Evolutionary conservation across 441 rosid species (phyloP), one percentile per base, ranked within the genome.

Genomic region (Capsella rubella): DNA sequence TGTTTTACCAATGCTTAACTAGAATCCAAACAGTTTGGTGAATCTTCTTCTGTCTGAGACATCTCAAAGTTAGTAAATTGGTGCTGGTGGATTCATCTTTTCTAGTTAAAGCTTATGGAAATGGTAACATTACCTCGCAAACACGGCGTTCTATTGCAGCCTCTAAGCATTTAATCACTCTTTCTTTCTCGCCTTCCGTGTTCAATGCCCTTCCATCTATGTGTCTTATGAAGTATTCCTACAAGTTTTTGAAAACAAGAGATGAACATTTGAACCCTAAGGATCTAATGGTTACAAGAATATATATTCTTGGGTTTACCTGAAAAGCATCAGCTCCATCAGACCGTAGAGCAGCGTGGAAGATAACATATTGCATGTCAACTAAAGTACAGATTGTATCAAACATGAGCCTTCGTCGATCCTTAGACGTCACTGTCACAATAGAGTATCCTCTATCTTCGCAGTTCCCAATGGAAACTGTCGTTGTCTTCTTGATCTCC

Each of bases 191-290:
- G 0, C 94, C 95, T 77, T 95, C 97, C 0, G 99, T 93, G 77
- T 91, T 91, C 73, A 93, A 72, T 16, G 98, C 97, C 28, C 88
- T 82, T 32, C 97, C 98, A 80, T 95, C 98, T 81, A 74, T 40
- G 72, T 95, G 99, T 75, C 97, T 86, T 62, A 95, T 93, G 77
- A 85, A 95, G 76, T 91, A 95, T 62, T 95, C 99, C 99, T 93
- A 57, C 60, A 69, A 69, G 68, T 70, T 21, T 21, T 49, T 7
- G 18, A 64, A 25, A 76, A 4, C 64, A 63, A 65, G 8, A 69
- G 34, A 45, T 35, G 11, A 67, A 57, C 21, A 72, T 54, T 59
- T 52, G 0, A 51, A 47, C 27, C 15, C 6, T 25, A 28, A 16
- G 14, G 3, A 5, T 8, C 5, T 59, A 1, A 47, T 52, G 1